Evolutionary conservation across 768 basidiomycete species (phyloP), one percentile per base, ranked within the genome.

Genomic region (Bullera alba): DNA sequence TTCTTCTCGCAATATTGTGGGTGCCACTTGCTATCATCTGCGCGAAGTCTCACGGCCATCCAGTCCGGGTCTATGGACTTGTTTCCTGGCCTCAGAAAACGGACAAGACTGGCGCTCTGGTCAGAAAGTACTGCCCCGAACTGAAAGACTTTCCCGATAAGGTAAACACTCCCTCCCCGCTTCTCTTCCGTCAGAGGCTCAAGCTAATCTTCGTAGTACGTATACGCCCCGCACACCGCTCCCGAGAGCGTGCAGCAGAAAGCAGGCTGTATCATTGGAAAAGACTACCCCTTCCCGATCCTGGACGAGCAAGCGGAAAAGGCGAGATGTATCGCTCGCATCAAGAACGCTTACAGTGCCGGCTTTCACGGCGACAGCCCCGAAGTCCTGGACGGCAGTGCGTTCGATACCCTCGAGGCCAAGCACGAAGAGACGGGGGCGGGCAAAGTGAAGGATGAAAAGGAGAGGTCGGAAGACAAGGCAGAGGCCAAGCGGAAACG

Each of bases 141-240:
- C 55, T 75, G n/a, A 65, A 63, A 38, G 63, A 63, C 37, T 69
- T 71, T n/a, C 70, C 73, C 7, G 74, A 74, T 60, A 75, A 75
- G 55, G 71, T 69, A 23, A 39, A 54, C 42, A 26, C n/a, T 22
- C 29, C 12, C 16, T 39, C n/a, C 15, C 15, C 19, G 1, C 21
- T 30, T 17, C 8, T 21, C 19, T 19, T 12, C 3, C 35, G 4
- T 10, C 19, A 25, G 44, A 26, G 16, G 17, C 21, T 30, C 22
- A 2, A 32, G n/a, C 15, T 27, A 6, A 0, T 30, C 22, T 22
- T 6, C 17, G 19, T 43, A 72, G 68, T 74, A 71, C 59, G 73
- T 75, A 49, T 75, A 74, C 57, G 56, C 66, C 6, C 74, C 74
- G 2, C 70, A 70, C 48, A 46, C 51, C n/a, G 73, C 74, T 2